Percentiles rank a stretch among this genome's conserved stretches.
phyloP scores from a whole-genome alignment of 2,329 filamentous ascomycete species.

The Chaetomiaceae sp. region DNA sequence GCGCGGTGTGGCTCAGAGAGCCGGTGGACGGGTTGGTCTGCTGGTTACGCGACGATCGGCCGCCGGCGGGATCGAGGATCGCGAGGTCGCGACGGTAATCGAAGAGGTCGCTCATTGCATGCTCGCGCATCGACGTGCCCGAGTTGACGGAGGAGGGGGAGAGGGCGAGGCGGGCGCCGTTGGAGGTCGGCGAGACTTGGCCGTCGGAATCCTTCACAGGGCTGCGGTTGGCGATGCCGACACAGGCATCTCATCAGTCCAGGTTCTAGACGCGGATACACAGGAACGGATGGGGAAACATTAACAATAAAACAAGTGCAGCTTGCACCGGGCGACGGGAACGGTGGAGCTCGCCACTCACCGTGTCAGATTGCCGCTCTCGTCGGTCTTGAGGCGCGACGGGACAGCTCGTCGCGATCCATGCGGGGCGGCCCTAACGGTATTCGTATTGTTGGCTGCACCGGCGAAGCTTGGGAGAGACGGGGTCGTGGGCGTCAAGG shows the following conservation, averaged over 20 bases:
- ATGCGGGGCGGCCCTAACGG: slow-evolving; percentile 19
- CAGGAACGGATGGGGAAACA: not conserved
- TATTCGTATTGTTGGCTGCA: slow-evolving; percentile 26
- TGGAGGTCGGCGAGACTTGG: slow-evolving; percentile 49
- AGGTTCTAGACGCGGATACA: slow-evolving; percentile 13
- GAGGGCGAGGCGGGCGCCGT: slow-evolving; percentile 41
- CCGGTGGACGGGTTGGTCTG: slow-evolving; percentile 55
- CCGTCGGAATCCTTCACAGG: slow-evolving; percentile 33
- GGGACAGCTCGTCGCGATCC: slow-evolving; percentile 36
- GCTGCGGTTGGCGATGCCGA: slow-evolving; percentile 26
- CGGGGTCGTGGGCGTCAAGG: slow-evolving; percentile 24
- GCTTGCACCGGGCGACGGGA: slow-evolving; percentile 17
- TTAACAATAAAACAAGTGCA: slow-evolving; percentile 14
- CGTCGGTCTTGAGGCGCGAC: slow-evolving; percentile 53
- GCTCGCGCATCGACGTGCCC: slow-evolving; percentile 50
- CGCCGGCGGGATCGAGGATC: slow-evolving; percentile 59
- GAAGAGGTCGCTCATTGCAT: slow-evolving; percentile 56
- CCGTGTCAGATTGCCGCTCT: slow-evolving; percentile 41
- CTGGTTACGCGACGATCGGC: slow-evolving; percentile 50
- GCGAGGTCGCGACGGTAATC: slow-evolving; percentile 70
- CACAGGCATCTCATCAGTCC: slow-evolving; percentile 31
- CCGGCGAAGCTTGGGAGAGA: slow-evolving; percentile 18
- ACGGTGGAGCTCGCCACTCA: slow-evolving; percentile 32
- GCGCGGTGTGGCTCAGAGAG: slow-evolving; percentile 50
- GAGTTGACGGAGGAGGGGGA: slow-evolving; percentile 41